phyloP scores from a whole-genome alignment of 2,329 filamentous ascomycete genomes.

The Phyllosticta citrichinensis region DNA sequence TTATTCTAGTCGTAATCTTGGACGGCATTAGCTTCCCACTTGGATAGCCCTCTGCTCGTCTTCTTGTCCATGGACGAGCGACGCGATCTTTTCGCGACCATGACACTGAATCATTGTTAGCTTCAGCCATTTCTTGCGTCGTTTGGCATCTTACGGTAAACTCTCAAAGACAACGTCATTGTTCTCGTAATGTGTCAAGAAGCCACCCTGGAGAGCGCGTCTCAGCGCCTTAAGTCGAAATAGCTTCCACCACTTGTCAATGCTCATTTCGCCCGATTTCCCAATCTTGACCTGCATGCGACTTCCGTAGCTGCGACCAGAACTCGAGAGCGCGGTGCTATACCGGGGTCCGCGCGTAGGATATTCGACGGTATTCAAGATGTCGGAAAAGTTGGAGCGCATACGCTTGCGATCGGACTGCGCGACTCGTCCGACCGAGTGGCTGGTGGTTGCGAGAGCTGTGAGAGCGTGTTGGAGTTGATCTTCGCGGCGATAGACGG shows the following conservation, averaged over 20 bases:
- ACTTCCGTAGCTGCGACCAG: conserved; percentile 50
- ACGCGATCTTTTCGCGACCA: not conserved
- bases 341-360: conserved; percentile 57
- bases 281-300: conserved; percentile 52
- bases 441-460: conserved; percentile 48
- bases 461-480: conserved; percentile 51
- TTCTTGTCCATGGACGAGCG: not conserved
- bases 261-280: conserved; percentile 48
- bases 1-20: not conserved
- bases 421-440: conserved; percentile 45
- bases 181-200: conserved; percentile 27
- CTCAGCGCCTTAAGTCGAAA: conserved; percentile 52
- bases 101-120: not conserved
- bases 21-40: not conserved
- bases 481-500: conserved; percentile 54
- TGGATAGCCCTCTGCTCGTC: not conserved
- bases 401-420: conserved; percentile 58
- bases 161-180: conserved; percentile 19
- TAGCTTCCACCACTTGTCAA: conserved; percentile 68
- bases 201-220: conserved; percentile 43
- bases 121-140: not conserved
- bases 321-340: conserved; percentile 52
- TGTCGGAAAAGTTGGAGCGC: conserved; percentile 57
- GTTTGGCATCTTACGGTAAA: not conserved
- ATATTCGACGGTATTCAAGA: conserved; percentile 56